Base-by-base conservation (phyloP, 1,284 basidiomycete genomes). In the Cystobasidium sp. region DNA sequence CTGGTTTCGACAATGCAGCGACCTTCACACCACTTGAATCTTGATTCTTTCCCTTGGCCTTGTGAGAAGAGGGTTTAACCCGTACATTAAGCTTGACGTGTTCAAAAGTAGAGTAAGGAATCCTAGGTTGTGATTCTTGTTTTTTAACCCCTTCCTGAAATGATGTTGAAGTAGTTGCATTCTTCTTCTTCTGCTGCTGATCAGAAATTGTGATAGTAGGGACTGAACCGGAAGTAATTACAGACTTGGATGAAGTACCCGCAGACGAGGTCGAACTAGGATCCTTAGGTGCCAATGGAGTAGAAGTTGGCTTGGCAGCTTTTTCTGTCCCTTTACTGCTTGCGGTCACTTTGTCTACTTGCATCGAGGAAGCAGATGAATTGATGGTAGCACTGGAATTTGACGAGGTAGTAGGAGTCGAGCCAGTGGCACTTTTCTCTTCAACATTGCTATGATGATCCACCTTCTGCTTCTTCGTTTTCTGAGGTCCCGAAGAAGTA, bases 41-140 rank as follows among this genome's bases (percentile, higher is more conserved):
- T 7, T 43, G 37, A 12, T 43, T 37, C 9, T 66, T 8, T 37
- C 18, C 47, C 22, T 7, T 14, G 5, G 44, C 20, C 43, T 10
- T 5, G 20, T 31, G 31, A 31, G 31, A 31, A 31, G 49, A 16
- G 1, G 47, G 64, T 47, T 37, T 43, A 46, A 66, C 51, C 20
- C 64, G 44, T 16, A 66, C 64, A 55, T 66, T 66, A 22, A 66
- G 20, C 39, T 53, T 66, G 2, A 66, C 64, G 1, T 66, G 64
- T 16, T 66, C 51, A 18, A 66, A 66, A 9, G 64, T 66, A 41
- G 64, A 41, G 18, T 47, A 63, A 41, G 61, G n/a, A 24, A 63
- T 22, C n/a, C 61, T 41, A 49, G 43, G 56, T 16, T 6, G 14
- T 22, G 61, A 49, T 22, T 46, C 12, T 6, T 47, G 16, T 5